Percentiles rank a stretch among this genome's conserved stretches.
Conservation (phyloP, 495 filamentous ascomycete genomes). For the Hyphodiscus hymeniophilus region DNA sequence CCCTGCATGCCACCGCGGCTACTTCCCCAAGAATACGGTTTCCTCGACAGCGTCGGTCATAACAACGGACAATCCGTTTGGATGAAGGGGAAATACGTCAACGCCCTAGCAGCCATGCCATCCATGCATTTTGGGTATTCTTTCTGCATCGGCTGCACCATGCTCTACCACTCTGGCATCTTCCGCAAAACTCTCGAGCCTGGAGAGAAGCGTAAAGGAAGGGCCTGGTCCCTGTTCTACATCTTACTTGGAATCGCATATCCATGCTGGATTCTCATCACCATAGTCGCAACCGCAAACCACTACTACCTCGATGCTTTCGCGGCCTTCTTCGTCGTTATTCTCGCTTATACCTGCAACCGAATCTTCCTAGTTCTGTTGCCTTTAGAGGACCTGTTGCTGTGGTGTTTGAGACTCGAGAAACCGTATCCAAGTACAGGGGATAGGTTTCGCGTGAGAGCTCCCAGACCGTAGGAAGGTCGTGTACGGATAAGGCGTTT, state of each 20-base stretch:
- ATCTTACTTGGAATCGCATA: conserved; percentile 44
- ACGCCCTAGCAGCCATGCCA: conserved; percentile 49
- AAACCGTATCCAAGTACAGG: conserved; percentile 52
- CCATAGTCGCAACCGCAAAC: conserved; percentile 59
- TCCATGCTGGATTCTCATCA: conserved; percentile 47
- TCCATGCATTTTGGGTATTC: conserved; percentile 53
- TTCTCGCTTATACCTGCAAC: conserved; percentile 43
- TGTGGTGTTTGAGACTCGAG: conserved; percentile 46
- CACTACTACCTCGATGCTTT: conserved; percentile 58
- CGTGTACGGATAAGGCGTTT: conserved; percentile 12
- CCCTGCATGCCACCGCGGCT: conserved; percentile 60
- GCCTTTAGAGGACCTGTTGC: conserved; percentile 47
- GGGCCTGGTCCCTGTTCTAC: conserved; percentile 35
- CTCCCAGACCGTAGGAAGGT: not conserved
- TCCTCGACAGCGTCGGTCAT: conserved; percentile 55
- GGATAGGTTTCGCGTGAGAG: conserved; percentile 5
- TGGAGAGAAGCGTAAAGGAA: conserved; percentile 33
- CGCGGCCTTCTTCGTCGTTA: conserved; percentile 39
- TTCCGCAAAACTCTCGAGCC: conserved; percentile 37
- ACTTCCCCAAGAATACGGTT: conserved; percentile 50
- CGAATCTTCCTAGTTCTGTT: conserved; percentile 44
- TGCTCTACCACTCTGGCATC: conserved; percentile 51
- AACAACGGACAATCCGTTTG: conserved; percentile 51
- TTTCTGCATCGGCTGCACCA: conserved; percentile 50
- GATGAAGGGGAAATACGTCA: conserved; percentile 51